A percentile compares a stretch with the other conserved stretches of the same genome.
These are phyloP conservation scores for Actinidia polygama DNA, from an alignment of 179 eudicot genomes.

Conservation along the genomic window DNA sequence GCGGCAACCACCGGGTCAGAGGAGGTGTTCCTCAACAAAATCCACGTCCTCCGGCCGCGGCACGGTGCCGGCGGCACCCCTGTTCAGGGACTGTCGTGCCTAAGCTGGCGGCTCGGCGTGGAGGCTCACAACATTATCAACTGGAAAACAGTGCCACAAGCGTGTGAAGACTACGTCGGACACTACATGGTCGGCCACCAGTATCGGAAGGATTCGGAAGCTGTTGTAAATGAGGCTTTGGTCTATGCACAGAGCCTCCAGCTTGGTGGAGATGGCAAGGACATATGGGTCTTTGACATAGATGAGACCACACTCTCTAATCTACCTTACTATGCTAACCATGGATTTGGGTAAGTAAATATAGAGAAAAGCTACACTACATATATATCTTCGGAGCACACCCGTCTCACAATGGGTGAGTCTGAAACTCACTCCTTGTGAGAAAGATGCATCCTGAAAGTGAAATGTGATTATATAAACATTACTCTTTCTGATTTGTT, in stretches of 20 bases:
- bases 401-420: no score
- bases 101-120: constrained; percentile 51
- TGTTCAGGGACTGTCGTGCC: constrained; percentile 38
- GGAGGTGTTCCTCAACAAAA: constrained; percentile 16
- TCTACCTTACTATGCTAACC: constrained; percentile 54
- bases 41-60: constrained; percentile 43
- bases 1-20: not conserved
- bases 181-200: constrained; percentile 57
- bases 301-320: constrained; percentile 72
- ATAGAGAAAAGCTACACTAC: no score
- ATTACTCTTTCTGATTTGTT: no score
- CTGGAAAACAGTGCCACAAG: constrained; percentile 37
- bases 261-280: constrained; percentile 39
- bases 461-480: no score
- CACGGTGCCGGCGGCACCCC: constrained; percentile 41
- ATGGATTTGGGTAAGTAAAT: constrained; percentile 53
- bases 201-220: constrained; percentile 38
- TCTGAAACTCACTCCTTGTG: no score
- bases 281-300: constrained; percentile 67
- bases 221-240: constrained; percentile 39
- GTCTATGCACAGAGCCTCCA: constrained; percentile 40
- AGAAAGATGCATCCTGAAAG: no score
- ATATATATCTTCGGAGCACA: no score
- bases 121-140: constrained; percentile 40
- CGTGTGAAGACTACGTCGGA: constrained; percentile 41